Conservation (phyloP, 2,329 filamentous ascomycete genomes). For the Atkinsonella hypoxylon region DNA sequence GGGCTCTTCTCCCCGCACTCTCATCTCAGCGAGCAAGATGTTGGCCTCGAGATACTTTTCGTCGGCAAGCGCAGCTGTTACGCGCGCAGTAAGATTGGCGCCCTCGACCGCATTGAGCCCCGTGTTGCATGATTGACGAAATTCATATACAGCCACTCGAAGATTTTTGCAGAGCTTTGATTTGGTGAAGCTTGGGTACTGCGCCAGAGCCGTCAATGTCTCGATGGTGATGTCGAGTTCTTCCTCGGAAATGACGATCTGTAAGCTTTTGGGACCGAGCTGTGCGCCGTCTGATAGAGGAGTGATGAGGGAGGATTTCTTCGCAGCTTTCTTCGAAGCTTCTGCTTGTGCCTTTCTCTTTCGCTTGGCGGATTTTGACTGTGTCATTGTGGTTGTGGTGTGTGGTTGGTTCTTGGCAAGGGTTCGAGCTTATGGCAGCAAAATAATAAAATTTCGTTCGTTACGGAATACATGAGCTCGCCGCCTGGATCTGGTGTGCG, state of each 20-base stretch:
- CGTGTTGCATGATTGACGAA: slow-evolving; percentile 56
- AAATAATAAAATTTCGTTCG: too few species aligned
- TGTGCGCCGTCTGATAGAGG: slow-evolving; percentile 23
- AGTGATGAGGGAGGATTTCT: slow-evolving; percentile 21
- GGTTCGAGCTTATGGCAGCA: too few species aligned
- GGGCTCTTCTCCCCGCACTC: slow-evolving; percentile 50
- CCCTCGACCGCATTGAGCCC: slow-evolving; percentile 48
- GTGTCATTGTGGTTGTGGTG: slow-evolving; percentile 10
- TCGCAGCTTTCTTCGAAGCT: slow-evolving; percentile 24
- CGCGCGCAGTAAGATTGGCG: slow-evolving; percentile 52
- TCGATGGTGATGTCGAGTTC: slow-evolving; percentile 58
- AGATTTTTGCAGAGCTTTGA: slow-evolving; percentile 56
- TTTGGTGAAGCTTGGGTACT: slow-evolving; percentile 52
- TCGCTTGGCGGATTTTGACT: slow-evolving; percentile 32
- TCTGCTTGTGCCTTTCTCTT: slow-evolving; percentile 28
- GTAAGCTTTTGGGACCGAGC: slow-evolving; percentile 36
- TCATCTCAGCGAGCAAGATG: slow-evolving; percentile 57
- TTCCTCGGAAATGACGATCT: slow-evolving; percentile 45
- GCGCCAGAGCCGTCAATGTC: slow-evolving; percentile 44
- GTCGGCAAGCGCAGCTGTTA: slow-evolving; percentile 54
- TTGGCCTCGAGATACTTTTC: slow-evolving; percentile 53
- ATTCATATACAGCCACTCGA: slow-evolving; percentile 55
- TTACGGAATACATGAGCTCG: too few species aligned
- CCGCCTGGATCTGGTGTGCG: too few species aligned
- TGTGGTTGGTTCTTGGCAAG: too few species aligned